Conservation (phyloP, 345 rosid genomes). For the Dipteronia sinensis region DNA sequence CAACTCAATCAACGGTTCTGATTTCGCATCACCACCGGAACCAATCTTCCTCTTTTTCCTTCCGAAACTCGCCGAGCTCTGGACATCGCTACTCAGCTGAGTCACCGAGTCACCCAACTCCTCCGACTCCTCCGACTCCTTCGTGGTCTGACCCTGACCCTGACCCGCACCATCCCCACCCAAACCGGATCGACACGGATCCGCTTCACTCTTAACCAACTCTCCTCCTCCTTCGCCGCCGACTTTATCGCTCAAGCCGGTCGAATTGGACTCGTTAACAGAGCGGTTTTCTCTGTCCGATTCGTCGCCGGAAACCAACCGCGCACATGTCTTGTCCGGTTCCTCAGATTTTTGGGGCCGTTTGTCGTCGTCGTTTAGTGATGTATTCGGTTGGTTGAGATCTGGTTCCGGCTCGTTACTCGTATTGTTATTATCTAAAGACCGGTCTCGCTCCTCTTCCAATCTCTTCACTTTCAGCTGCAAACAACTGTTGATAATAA, state of each 20-base stretch:
- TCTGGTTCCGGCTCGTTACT: conserved; percentile 40
- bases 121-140: conserved; percentile 36
- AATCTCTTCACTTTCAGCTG: conserved; percentile 69
- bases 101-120: conserved; percentile 49
- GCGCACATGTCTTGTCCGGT: conserved; percentile 15
- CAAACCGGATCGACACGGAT: conserved; percentile 30
- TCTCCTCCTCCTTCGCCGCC: conserved; percentile 24
- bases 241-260: conserved; percentile 41
- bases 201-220: conserved; percentile 14
- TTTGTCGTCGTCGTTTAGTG: conserved; percentile 30
- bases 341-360: conserved; percentile 7
- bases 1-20: conserved; percentile 55
- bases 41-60: conserved; percentile 25
- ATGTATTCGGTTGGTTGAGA: conserved; percentile 40
- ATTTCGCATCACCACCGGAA: conserved; percentile 30
- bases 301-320: conserved; percentile 42
- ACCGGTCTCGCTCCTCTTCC: conserved; percentile 57
- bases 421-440: conserved; percentile 23
- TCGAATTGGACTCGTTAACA: conserved; percentile 82
- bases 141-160: conserved; percentile 15
- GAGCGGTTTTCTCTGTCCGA: conserved; percentile 66
- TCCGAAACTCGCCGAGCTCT: conserved; percentile 58
- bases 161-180: conserved; percentile 38
- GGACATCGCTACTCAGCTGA: conserved; percentile 49
- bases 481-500: conserved; percentile 43